Conservation (phyloP, 495 filamentous ascomycete species). For the Aspergillus funiculosus region DNA sequence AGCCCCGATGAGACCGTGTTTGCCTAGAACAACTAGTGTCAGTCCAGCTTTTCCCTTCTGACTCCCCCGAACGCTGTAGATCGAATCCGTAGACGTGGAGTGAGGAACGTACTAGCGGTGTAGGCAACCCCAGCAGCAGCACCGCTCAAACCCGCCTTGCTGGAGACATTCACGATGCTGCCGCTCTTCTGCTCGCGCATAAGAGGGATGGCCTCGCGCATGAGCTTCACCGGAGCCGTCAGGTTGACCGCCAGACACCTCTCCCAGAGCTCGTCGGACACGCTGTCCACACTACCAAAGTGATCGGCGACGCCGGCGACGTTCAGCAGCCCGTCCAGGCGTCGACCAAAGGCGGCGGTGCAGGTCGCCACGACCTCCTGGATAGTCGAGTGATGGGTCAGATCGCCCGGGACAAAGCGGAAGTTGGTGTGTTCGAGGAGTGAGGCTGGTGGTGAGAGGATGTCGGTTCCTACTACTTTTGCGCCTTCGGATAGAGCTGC, state of each 20-base stretch:
- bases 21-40: not conserved
- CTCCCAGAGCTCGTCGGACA: constrained; percentile 10
- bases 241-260: constrained; percentile 1
- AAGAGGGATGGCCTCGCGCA: not conserved
- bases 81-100: not conserved
- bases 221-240: constrained; percentile 5
- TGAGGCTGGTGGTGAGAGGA: not conserved
- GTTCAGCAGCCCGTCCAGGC: constrained; percentile 37
- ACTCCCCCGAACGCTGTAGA: no score
- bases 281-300: constrained; percentile 26
- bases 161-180: constrained; percentile 5
- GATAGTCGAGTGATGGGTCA: not conserved
- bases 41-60: not conserved
- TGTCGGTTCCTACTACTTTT: constrained; percentile 36
- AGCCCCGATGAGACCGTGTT: constrained; percentile 1
- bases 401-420: not conserved
- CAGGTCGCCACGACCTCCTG: not conserved
- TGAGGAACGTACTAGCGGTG: not conserved
- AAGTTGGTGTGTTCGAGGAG: not conserved
- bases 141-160: constrained; percentile 1
- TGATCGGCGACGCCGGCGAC: constrained; percentile 38
- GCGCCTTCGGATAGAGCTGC: constrained; percentile 34
- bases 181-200: not conserved
- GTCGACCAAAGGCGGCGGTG: constrained; percentile 3
- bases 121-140: not conserved